phyloP scores from a whole-genome alignment of 169 alveolate species.

The Babesia bovis region DNA sequence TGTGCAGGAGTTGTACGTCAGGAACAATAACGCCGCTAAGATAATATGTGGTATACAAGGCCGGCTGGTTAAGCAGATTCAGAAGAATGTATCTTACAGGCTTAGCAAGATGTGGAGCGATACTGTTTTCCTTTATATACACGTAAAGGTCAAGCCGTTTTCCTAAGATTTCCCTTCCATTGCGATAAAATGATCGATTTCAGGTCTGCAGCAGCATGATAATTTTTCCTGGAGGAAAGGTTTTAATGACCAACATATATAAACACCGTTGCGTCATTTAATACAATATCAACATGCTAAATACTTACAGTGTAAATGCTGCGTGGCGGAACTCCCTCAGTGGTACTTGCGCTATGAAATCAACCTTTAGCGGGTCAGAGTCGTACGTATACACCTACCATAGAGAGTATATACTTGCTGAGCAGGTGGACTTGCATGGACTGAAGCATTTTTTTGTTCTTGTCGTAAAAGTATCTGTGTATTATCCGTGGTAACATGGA shows the following conservation, averaged over 20 bases:
- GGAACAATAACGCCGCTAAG: conserved; percentile 68
- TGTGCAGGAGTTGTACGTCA: conserved; percentile 58
- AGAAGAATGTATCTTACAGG: conserved; percentile 75
- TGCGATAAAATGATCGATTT: conserved; percentile 23
- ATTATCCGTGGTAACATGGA: not conserved
- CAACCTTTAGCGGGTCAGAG: conserved; percentile 1
- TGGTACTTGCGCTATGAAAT: conserved; percentile 43
- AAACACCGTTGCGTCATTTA: not conserved
- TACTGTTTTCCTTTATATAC: conserved; percentile 69
- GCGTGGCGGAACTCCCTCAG: conserved; percentile 42
- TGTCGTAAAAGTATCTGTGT: conserved; percentile 52
- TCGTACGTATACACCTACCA: conserved; percentile 12
- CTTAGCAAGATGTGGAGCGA: conserved; percentile 75
- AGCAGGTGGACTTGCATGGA: conserved; percentile 34
- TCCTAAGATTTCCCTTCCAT: not conserved
- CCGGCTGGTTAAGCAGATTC: conserved; percentile 68
- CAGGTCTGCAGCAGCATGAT: conserved; percentile 23
- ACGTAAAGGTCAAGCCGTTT: conserved; percentile 63
- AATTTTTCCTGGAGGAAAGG: no score
- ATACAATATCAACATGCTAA: not conserved
- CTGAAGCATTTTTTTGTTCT: conserved; percentile 6
- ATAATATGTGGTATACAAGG: conserved; percentile 78
- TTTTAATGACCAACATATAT: not conserved
- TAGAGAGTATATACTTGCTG: conserved; percentile 30
- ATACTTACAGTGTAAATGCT: conserved; percentile 49